Percentiles rank a stretch among this genome's conserved stretches.
These are phyloP conservation scores for Erodium chrysanthum DNA, from an alignment of 441 rosid species.

Conservation along the genomic window DNA sequence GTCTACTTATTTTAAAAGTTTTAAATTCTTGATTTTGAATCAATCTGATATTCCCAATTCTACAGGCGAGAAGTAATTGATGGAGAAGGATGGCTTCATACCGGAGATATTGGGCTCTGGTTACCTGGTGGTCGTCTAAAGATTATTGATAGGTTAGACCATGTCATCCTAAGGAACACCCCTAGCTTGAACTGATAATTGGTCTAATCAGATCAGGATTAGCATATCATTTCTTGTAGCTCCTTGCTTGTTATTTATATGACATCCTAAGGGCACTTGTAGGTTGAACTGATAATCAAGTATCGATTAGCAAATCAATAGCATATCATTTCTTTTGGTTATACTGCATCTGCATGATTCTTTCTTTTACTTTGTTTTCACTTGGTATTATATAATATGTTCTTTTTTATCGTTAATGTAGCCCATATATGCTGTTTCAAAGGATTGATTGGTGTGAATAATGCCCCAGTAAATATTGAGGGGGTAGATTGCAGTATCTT, in stretches of 20 bases:
- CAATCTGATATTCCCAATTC: slow-evolving; percentile 15
- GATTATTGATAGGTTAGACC: slow-evolving; percentile 77
- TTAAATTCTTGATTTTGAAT: slow-evolving; percentile 5
- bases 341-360: not conserved
- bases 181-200: slow-evolving; percentile 14
- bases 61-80: slow-evolving; percentile 83
- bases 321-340: not conserved
- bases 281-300: not conserved
- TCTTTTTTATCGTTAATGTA: not conserved
- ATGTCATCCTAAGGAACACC: slow-evolving; percentile 7
- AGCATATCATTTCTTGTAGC: slow-evolving; percentile 2
- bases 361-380: not conserved
- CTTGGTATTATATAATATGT: not conserved
- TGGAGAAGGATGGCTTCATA: slow-evolving; percentile 93
- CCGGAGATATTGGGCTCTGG: slow-evolving; percentile 95
- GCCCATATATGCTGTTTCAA: not conserved
- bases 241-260: not conserved
- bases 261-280: not conserved
- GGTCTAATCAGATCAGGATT: slow-evolving; percentile 3
- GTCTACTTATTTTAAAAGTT: slow-evolving; percentile 11
- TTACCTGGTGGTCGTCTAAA: slow-evolving; percentile 84
- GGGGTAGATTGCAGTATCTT: slow-evolving; percentile 1
- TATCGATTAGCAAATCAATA: not conserved
- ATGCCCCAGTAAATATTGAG: not conserved
- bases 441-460: slow-evolving; percentile 1